phyloP scores from a whole-genome alignment of 1,284 basidiomycete genomes.

The Trametes versicolor region DNA sequence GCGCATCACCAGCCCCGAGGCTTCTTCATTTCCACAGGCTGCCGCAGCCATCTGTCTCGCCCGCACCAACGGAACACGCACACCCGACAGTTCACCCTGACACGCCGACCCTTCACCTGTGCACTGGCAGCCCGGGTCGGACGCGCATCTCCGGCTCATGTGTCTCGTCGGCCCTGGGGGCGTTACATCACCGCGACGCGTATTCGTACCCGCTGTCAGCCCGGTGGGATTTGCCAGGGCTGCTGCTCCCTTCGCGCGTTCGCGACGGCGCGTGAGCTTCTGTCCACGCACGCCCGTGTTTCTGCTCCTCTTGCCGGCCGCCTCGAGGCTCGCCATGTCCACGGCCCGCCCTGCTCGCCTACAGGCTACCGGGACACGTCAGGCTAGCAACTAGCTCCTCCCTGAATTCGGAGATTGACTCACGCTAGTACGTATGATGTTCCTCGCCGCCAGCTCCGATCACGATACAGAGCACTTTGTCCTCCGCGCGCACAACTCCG shows the following conservation, averaged over 20 bases:
- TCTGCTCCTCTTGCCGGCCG: slow-evolving; percentile 10
- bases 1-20: slow-evolving; percentile 5
- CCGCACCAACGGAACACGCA: not conserved
- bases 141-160: not conserved
- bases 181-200: slow-evolving; percentile 9
- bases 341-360: slow-evolving; percentile 2
- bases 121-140: too few relatives aligned
- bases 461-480: not conserved
- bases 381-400: not conserved
- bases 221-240: slow-evolving; percentile 7
- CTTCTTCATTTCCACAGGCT: slow-evolving; percentile 5
- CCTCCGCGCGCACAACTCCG: slow-evolving; percentile 6
- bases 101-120: slow-evolving; percentile 2
- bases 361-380: not conserved
- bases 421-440: slow-evolving; percentile 16
- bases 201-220: slow-evolving; percentile 8
- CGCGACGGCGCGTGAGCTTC: slow-evolving; percentile 1
- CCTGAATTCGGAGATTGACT: slow-evolving; percentile 5
- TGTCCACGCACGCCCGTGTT: not conserved
- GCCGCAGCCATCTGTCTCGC: slow-evolving; percentile 8
- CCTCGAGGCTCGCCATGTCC: slow-evolving; percentile 11
- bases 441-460: slow-evolving; percentile 3
- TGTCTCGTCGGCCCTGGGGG: not conserved
- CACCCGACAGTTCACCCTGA: not conserved
- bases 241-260: not conserved